These are phyloP conservation scores for Fragosphaeria purpurea DNA, from an alignment of 2,329 filamentous ascomycete species.

Conservation along the genomic window DNA sequence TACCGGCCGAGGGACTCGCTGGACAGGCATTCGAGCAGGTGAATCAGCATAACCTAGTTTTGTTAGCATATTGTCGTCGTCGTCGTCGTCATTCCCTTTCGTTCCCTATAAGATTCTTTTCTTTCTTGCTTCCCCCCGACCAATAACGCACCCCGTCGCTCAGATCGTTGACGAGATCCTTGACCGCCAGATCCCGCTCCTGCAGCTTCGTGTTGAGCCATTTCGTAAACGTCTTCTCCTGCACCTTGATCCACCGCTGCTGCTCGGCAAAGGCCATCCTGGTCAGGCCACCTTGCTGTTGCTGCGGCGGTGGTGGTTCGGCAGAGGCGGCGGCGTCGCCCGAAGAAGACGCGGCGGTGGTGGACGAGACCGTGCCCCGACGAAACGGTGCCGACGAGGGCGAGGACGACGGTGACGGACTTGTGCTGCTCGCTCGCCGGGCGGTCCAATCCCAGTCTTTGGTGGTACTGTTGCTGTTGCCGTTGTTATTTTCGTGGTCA, in stretches of 20 bases:
- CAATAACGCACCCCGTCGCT: conserved; percentile 65
- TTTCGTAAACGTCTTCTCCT: conserved; percentile 99
- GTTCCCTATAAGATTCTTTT: too few relatives aligned
- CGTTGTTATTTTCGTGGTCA: conserved; percentile 5
- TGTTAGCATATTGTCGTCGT: neutral
- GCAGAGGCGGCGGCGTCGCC: conserved; percentile 23
- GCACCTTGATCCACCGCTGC: conserved; percentile 66
- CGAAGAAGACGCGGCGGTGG: neutral
- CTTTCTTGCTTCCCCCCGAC: neutral
- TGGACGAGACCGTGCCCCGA: too few relatives aligned
- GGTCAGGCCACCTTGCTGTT: conserved; percentile 40
- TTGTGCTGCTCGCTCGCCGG: conserved; percentile 6
- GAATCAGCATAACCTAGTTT: conserved; percentile 76
- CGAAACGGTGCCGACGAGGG: neutral
- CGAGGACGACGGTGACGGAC: conserved; percentile 2
- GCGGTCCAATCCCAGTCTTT: conserved; percentile 10
- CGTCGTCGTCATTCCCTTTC: neutral
- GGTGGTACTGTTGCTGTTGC: neutral
- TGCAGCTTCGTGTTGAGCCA: conserved; percentile 97
- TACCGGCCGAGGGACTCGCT: conserved; percentile 93
- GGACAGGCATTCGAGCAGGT: conserved; percentile 92
- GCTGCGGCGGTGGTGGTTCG: conserved; percentile 33
- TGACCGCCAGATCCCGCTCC: conserved; percentile 65
- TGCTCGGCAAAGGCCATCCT: conserved; percentile 57
- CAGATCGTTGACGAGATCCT: conserved; percentile 79